Evolutionary conservation across 2,329 filamentous ascomycete genomes (phyloP).

Genomic region (Pestalotiopsis sp.): DNA sequence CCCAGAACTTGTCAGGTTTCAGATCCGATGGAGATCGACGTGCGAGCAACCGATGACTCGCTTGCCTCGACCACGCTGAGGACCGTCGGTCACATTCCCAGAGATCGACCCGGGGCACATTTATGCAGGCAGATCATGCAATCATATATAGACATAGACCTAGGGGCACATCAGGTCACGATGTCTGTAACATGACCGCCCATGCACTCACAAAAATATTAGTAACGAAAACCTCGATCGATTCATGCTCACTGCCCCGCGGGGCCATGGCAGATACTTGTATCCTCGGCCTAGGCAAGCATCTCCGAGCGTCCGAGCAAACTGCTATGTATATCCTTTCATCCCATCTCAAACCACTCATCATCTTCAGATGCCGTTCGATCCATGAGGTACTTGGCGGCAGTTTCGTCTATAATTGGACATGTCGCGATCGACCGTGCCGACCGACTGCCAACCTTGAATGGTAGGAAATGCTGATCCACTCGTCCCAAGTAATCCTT

Average conservation of each 20-base stretch:
- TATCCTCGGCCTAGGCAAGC: neutral
- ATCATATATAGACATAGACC: too few species aligned
- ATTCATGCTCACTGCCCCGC: too few species aligned
- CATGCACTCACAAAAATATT: too few species aligned
- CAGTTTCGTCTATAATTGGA: neutral
- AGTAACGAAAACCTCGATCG: too few species aligned
- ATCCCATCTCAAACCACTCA: neutral
- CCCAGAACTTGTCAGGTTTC: neutral
- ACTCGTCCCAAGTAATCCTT: neutral
- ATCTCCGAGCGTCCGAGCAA: neutral
- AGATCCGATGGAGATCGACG: neutral
- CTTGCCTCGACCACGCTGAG: neutral
- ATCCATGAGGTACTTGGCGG: neutral
- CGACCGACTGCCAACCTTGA: neutral
- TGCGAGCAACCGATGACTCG: neutral
- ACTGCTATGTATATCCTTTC: neutral
- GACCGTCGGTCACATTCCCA: too few species aligned
- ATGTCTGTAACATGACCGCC: too few species aligned
- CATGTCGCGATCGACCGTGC: neutral
- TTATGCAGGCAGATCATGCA: too few species aligned
- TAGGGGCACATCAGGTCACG: too few species aligned
- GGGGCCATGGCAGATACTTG: neutral
- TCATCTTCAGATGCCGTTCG: neutral
- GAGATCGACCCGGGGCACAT: too few species aligned
- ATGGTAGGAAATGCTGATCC: too few species aligned